These are phyloP conservation scores for Clitoria ternatea DNA, from an alignment of 306 rosid genomes.

Conservation along the genomic window DNA sequence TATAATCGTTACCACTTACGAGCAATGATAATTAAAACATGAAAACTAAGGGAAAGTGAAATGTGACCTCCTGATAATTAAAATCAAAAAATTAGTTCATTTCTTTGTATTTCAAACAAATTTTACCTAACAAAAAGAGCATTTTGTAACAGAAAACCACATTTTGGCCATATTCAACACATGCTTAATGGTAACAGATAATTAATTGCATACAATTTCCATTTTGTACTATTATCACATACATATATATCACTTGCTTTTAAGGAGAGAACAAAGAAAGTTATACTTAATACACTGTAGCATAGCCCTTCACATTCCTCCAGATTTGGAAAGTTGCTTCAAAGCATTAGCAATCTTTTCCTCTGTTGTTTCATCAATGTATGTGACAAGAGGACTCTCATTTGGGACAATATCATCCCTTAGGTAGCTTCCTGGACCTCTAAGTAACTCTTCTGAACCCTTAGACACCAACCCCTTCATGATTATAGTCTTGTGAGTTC, in stretches of 20 bases:
- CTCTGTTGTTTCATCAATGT: conserved; percentile 17
- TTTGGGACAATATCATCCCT: conserved; percentile 67
- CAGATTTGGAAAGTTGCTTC: conserved; percentile 29
- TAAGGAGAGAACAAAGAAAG: neutral
- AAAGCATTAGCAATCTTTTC: conserved; percentile 26
- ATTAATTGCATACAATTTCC: conserved; percentile 26
- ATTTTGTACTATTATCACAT: conserved; percentile 4
- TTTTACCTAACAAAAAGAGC: neutral
- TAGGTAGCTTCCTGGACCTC: conserved; percentile 67
- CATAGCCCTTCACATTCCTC: conserved; percentile 7
- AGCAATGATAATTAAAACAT: too few species aligned
- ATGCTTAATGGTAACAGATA: neutral
- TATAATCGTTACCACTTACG: too few species aligned
- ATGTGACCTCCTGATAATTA: too few species aligned
- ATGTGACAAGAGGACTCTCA: conserved; percentile 50
- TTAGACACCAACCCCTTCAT: conserved; percentile 56
- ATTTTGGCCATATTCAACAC: neutral
- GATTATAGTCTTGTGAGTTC: conserved; percentile 72
- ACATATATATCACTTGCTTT: neutral
- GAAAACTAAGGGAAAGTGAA: too few species aligned
- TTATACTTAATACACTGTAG: neutral
- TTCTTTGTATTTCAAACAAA: neutral
- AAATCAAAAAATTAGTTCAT: too few species aligned
- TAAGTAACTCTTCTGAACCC: conserved; percentile 45
- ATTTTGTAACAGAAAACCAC: neutral